phyloP scores from a whole-genome alignment of 2,329 filamentous ascomycete species.

The Paramyrothecium sp. region DNA sequence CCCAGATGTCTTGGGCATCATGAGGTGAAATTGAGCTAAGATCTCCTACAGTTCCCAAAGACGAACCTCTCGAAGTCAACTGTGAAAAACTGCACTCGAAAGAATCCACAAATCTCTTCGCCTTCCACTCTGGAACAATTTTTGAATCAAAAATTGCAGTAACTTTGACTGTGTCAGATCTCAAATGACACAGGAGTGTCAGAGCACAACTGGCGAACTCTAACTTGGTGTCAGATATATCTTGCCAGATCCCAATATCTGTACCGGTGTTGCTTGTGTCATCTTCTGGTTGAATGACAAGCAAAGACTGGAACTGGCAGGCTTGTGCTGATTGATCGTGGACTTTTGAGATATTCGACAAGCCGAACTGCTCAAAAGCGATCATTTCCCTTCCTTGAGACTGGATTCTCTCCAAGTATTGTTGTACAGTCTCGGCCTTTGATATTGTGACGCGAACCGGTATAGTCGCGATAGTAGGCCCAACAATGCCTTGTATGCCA shows the following conservation, averaged over 20 bases:
- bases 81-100: conserved; percentile 2
- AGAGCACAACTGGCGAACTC: neutral
- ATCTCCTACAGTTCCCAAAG: neutral
- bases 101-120: conserved; percentile 5
- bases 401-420: conserved; percentile 12
- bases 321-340: conserved; percentile 9
- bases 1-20: neutral
- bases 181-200: neutral
- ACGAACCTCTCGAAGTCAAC: too few relatives aligned
- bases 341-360: conserved; percentile 16
- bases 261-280: neutral
- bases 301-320: conserved; percentile 23
- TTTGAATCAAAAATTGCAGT: conserved; percentile 2
- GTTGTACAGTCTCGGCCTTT: conserved; percentile 12
- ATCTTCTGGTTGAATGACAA: conserved; percentile 21
- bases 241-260: conserved; percentile 1
- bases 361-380: conserved; percentile 15
- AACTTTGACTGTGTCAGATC: neutral
- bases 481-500: conserved; percentile 16
- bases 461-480: conserved; percentile 38
- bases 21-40: conserved; percentile 1
- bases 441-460: conserved; percentile 35
- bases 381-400: conserved; percentile 13
- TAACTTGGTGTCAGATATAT: neutral
- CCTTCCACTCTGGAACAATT: conserved; percentile 3